Base-by-base conservation (phyloP, 345 rosid species). In the Hibiscus tridactylites region DNA sequence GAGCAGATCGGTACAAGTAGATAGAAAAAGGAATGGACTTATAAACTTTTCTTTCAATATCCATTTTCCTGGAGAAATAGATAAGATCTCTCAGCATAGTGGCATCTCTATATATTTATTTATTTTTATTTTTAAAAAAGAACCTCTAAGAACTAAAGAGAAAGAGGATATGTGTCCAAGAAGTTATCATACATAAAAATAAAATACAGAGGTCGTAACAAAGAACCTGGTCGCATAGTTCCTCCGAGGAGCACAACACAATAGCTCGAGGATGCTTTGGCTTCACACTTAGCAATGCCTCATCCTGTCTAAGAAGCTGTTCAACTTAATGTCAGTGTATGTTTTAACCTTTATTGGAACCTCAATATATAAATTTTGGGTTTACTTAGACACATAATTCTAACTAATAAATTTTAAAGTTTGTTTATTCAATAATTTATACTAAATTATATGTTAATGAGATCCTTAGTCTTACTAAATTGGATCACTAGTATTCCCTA, bases 211-310 rank as follows among this genome's bases (percentile, higher is more conserved):
- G 12, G 65, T 3, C 31, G 6, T 21, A 42, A 21, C 17, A 21
- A 72, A 10, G 52, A 10, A 89, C 91, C 91, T 89, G 83, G 74
- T 89, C 90, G 15, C 81, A 82, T 15, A 76, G 83, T 81, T 87
- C 91, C 44, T 88, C 86, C 3, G 94, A 85, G 57, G 83, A 79
- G 73, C 88, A 85, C 54, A 87, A 80, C 47, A 89, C 90, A 54
- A 89, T 73, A 53, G 90, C 94, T 73, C 90, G 86, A 53, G 90
- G 91, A 64, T 83, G 87, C 76, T 83, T 78, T 21, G 90, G 90
- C 82, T 78, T 89, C 90, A 74, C 73, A 13, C 84, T 83, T 9
- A 78, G 17, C 75, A 75, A 52, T 61, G 76, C 81, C 66, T 84
- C 87, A 52, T 85, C 94, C 61, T 62, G 79, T 69, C 89, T 87